These are phyloP conservation scores for Metarhizium album DNA, from an alignment of 2,329 filamentous ascomycete species.

Conservation along the genomic window DNA sequence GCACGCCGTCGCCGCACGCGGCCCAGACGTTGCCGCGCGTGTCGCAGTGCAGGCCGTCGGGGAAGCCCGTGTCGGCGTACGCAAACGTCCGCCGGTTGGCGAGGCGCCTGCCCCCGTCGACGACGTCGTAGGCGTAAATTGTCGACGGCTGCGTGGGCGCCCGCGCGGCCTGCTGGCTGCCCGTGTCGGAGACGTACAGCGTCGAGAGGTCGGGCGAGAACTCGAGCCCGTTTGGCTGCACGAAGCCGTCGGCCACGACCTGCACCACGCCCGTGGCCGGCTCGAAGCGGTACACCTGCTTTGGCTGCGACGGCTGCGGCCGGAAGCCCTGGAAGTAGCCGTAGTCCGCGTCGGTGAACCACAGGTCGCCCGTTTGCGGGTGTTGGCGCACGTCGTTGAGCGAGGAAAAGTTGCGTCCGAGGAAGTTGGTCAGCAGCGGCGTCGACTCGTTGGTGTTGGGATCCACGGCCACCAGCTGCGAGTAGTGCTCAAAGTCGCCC, in stretches of 20 bases:
- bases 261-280: conserved; percentile 37
- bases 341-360: conserved; percentile 54
- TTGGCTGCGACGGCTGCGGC: conserved; percentile 38
- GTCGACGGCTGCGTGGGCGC: conserved; percentile 3
- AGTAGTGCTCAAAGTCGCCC: conserved; percentile 38
- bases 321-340: conserved; percentile 49
- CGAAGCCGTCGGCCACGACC: conserved; percentile 47
- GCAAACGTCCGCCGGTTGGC: conserved; percentile 43
- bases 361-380: conserved; percentile 44
- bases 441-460: not conserved
- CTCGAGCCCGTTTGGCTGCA: conserved; percentile 43
- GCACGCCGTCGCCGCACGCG: conserved; percentile 36
- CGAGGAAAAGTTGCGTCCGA: conserved; percentile 49
- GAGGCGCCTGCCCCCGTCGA: conserved; percentile 5
- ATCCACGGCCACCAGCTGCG: conserved; percentile 19
- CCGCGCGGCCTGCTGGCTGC: conserved; percentile 17
- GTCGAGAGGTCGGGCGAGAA: conserved; percentile 43
- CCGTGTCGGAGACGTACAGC: conserved; percentile 48
- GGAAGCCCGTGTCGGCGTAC: conserved; percentile 39
- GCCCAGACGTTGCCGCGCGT: conserved; percentile 43
- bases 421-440: conserved; percentile 48
- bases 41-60: conserved; percentile 51
- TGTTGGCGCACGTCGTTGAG: conserved; percentile 47
- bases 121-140: conserved; percentile 8
- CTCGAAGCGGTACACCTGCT: conserved; percentile 49